Evolutionary conservation across 176 grass and related monocot species (phyloP).

Genomic region (Paspalum notatum): DNA sequence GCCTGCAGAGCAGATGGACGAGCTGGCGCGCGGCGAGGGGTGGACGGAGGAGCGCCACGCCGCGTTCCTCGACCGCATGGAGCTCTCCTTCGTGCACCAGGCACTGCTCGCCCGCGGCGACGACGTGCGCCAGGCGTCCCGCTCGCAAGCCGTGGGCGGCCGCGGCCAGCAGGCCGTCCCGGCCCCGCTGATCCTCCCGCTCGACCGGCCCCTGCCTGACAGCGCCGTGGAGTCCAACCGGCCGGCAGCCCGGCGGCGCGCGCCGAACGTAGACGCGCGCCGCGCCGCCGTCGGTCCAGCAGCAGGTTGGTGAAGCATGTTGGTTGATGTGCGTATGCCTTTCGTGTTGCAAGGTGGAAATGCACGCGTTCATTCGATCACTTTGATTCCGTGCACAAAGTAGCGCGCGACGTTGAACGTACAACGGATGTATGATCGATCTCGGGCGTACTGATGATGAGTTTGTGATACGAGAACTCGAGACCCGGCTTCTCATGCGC

Average conservation of each 20-base stretch:
- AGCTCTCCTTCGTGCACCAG: conserved; percentile 75
- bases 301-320: conserved; percentile 26
- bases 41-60: conserved; percentile 96
- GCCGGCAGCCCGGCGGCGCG: not conserved
- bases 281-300: not conserved
- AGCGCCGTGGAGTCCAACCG: conserved; percentile 88
- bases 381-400: not conserved
- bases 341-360: not conserved
- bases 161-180: not conserved
- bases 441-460: not conserved
- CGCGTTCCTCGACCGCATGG: conserved; percentile 81
- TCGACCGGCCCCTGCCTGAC: conserved; percentile 76
- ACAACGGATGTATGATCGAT: not conserved
- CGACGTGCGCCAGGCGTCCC: conserved; percentile 44
- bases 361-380: not conserved
- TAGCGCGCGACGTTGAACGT: not conserved
- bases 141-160: not conserved
- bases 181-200: conserved; percentile 42
- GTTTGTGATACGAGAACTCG: no score
- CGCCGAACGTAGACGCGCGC: conserved; percentile 19
- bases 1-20: conserved; percentile 32
- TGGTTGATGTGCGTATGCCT: not conserved
- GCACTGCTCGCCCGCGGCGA: conserved; percentile 44
- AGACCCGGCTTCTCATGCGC: not conserved
- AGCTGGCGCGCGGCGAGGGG: conserved; percentile 41